Evolutionary conservation across 805 yeast genomes (phyloP), one percentile per base, ranked within the genome.

Genomic region (Cyberlindnera mycetangii): DNA sequence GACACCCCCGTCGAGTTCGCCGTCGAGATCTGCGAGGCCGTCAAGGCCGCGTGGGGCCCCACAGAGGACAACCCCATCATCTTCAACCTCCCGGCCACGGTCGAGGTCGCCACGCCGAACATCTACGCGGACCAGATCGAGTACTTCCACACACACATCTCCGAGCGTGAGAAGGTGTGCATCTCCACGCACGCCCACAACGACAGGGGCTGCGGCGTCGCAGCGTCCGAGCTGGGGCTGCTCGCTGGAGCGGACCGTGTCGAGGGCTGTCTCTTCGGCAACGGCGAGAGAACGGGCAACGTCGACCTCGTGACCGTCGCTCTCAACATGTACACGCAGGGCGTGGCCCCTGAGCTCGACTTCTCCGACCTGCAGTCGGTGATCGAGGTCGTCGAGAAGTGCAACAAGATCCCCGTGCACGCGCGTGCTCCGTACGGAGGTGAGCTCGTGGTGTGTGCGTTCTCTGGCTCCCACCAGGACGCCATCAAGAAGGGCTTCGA

Each of bases 201-300:
- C 58, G 92, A 84, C 62, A 75, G 92, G 66, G 92, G 92, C 17
- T 83, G 88, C 62, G 89, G 88, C 60, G 89, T 84, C 44, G 92
- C 92, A 36, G 92, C 92, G 20, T 73, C 88, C 37, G 92, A 84
- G 64, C 70, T 84, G 49, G 90, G 89, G 56, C 55, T 81, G 25
- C 67, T 84, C 58, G 92, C 89, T n/a, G 92, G 92, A 59, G 92
- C 86, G 48, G 90, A 84, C 66, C 76, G 92, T 70, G 86, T 84
- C 41, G 92, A 84, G 67, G 92, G 92, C 45, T 84, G 90, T 71
- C 70, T 84, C 33, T 84, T 84, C 52, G 90, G 90, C 59, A 84
- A 83, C 64, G 92, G 92, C 68, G 92, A 84, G 72, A 74, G 92
- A 69, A 84, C 92, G 22, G 92, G 92, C 69, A 84, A 84, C 62